Conservation (phyloP, 2,329 filamentous ascomycete species). For the Sporothrix variecibatus region DNA sequence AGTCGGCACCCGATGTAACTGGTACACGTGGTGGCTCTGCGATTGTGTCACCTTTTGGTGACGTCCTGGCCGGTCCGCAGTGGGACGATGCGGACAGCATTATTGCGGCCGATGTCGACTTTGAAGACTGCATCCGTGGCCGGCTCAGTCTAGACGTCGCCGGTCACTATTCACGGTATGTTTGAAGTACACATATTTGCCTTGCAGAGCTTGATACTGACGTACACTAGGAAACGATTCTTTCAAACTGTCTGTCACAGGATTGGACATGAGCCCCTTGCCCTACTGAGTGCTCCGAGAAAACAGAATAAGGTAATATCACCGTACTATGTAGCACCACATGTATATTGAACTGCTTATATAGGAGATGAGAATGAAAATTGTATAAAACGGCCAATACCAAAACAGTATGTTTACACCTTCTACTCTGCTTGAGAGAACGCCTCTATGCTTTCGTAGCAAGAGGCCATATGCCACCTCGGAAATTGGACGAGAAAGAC, state of each 20-base stretch:
- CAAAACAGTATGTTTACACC: no score
- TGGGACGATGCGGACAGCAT: constrained; percentile 77
- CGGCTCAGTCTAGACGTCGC: constrained; percentile 80
- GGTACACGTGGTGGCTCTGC: constrained; percentile 71
- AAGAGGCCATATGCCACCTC: no score
- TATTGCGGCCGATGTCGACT: constrained; percentile 73
- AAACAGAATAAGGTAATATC: background rate
- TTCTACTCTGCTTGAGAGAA: no score
- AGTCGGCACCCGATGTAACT: constrained; percentile 24
- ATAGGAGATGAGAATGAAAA: background rate
- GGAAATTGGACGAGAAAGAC: no score
- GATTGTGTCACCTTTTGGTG: constrained; percentile 76
- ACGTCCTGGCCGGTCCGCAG: constrained; percentile 76
- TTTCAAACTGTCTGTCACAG: constrained; percentile 62
- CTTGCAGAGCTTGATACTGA: constrained; percentile 20
- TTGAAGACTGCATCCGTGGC: constrained; percentile 83
- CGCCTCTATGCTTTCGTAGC: no score
- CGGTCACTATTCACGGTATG: constrained; percentile 80
- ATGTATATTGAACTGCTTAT: background rate
- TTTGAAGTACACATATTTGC: background rate
- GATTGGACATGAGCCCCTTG: constrained; percentile 59
- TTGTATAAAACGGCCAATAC: background rate
- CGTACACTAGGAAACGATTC: constrained; percentile 51
- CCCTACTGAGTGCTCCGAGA: constrained; percentile 45
- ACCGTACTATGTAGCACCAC: background rate